Evolutionary conservation across 768 basidiomycete species (phyloP), one percentile per base, ranked within the genome.

Genomic region (Cystobasidium tubakii): DNA sequence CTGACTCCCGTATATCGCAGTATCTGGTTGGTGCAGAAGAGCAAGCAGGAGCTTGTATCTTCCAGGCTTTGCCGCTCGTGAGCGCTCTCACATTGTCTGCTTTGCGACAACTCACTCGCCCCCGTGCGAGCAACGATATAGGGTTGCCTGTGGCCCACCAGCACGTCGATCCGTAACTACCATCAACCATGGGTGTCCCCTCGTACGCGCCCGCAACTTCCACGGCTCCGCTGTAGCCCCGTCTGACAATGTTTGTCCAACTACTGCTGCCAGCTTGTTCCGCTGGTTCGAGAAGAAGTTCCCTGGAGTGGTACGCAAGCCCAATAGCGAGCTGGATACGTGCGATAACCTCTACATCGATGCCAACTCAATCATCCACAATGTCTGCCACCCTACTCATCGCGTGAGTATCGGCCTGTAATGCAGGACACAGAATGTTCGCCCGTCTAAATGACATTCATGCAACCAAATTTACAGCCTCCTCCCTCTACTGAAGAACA

Each of bases 271-370:
- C 66, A 71, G 69, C 69, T 53, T 71, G 23, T 71, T 71, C 55
- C 69, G 69, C 21, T 71, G 69, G 69, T 71, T 57, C 55, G 44
- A 71, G 55, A 71, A 33, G n/a, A 55, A 34, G 31, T 71, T 71
- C 55, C 54, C 54, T 27, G 69, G 69, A n/a, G 69, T 71, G 33
- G 55, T 71, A 3, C 53, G 69, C 25, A 71, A 60, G 42, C 69
- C 69, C 12, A 54, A 44, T 12, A 23, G 36, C 66, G 36, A 13
- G 19, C 10, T 15, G 60, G 69, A 71, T 25, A 34, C 53, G 29
- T 71, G 69, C 33, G 69, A 71, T 54, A 71, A 71, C 39, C 69
- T 71, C 23, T 71, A 71, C 27, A 29, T 71, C 69, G 69, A 71
- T 33, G 69, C 69, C 17, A 71, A 71, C 55, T 71, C 69, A 1